phyloP scores from a whole-genome alignment of 768 basidiomycete genomes.

The Rubroboletus pulcherrimus region DNA sequence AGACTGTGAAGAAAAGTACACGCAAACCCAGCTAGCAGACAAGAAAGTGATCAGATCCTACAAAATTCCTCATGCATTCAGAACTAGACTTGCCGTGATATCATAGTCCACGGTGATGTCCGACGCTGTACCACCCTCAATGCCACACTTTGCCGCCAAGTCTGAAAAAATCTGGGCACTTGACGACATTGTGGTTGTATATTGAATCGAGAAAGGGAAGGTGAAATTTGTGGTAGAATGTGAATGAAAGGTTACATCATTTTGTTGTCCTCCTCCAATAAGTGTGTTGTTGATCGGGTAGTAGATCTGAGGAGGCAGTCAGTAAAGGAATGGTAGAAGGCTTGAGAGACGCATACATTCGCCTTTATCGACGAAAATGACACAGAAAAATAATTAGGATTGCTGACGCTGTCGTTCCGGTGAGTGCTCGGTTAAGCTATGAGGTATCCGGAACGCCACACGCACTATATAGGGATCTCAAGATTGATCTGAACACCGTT shows the following conservation, averaged over 20 bases:
- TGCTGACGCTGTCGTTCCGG: slow-evolving; percentile 52
- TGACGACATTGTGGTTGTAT: slow-evolving; percentile 54
- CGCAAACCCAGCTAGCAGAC: slow-evolving; percentile 54
- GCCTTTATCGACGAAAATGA: slow-evolving; percentile 62
- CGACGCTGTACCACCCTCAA: slow-evolving; percentile 38
- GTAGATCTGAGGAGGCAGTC: slow-evolving; percentile 44
- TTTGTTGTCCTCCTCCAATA: slow-evolving; percentile 60
- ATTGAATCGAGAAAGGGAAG: slow-evolving; percentile 70
- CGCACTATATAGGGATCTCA: slow-evolving; percentile 64
- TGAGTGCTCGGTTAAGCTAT: slow-evolving; percentile 3
- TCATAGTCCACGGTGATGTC: slow-evolving; percentile 62
- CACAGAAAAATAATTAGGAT: slow-evolving; percentile 79
- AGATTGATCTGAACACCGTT: slow-evolving; percentile 56
- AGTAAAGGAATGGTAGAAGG: neutral
- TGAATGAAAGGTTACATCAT: slow-evolving; percentile 45
- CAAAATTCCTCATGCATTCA: neutral
- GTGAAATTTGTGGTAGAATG: slow-evolving; percentile 60
- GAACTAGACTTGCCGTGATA: slow-evolving; percentile 45
- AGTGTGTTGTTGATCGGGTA: slow-evolving; percentile 72
- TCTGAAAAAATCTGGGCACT: slow-evolving; percentile 53
- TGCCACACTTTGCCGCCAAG: slow-evolving; percentile 60
- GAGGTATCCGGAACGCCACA: neutral
- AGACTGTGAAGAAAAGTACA: slow-evolving; percentile 61
- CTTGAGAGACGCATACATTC: slow-evolving; percentile 38
- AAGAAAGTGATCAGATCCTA: slow-evolving; percentile 8